Conservation (phyloP, 2,329 filamentous ascomycete genomes). For the Hymenoscyphus repandus region DNA sequence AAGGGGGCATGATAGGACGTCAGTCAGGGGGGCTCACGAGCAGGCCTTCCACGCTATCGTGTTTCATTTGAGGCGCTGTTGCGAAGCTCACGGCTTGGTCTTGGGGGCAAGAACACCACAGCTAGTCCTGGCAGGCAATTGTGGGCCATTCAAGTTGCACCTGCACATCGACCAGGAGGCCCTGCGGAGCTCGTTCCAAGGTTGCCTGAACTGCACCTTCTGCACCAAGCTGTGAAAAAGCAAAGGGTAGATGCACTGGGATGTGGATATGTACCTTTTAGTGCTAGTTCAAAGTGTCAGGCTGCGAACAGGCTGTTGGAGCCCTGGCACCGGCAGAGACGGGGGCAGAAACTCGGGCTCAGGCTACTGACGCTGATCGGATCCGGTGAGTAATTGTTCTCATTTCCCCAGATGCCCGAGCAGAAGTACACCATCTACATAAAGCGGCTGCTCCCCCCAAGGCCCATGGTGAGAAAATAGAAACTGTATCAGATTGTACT, state of each 20-base stretch:
- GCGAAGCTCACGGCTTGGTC: slow-evolving; percentile 8
- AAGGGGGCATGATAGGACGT: not conserved
- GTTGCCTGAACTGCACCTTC: not conserved
- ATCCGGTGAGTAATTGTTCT: slow-evolving; percentile 19
- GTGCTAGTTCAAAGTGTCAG: not conserved
- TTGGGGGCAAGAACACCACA: not conserved
- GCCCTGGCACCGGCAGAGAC: not conserved
- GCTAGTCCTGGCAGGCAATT: no score
- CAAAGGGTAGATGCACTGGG: no score
- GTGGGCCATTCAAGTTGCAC: no score
- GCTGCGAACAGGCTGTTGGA: not conserved
- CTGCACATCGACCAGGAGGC: no score
- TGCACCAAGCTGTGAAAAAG: no score
- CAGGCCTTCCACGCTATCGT: slow-evolving; percentile 30
- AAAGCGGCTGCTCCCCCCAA: slow-evolving; percentile 14
- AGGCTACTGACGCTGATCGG: slow-evolving; percentile 21
- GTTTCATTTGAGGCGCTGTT: slow-evolving; percentile 29
- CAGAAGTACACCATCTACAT: slow-evolving; percentile 18
- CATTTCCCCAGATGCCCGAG: slow-evolving; percentile 26
- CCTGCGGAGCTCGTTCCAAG: no score
- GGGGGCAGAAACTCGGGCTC: not conserved
- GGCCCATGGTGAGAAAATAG: slow-evolving; percentile 10
- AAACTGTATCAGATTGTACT: slow-evolving; percentile 12
- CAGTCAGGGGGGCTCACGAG: slow-evolving; percentile 8
- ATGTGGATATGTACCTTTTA: not conserved